Percentiles rank a stretch among this genome's conserved stretches.
These are phyloP conservation scores for Solanum neorickii DNA, from an alignment of 257 asterid species.

Conservation along the genomic window DNA sequence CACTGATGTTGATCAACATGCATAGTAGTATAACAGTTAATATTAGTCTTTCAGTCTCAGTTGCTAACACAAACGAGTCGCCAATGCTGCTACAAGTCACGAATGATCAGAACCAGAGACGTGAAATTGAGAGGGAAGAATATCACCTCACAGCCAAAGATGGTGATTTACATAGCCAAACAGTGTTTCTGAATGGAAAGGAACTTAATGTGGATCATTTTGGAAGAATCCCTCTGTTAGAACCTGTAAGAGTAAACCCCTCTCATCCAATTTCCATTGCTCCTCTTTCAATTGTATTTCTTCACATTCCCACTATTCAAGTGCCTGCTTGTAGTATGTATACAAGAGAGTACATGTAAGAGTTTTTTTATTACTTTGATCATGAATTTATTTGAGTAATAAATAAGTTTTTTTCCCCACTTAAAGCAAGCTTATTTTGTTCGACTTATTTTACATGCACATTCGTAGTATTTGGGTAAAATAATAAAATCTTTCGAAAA, in stretches of 20 bases:
- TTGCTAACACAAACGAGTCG: slow-evolving; percentile 15
- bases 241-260: slow-evolving; percentile 31
- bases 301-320: slow-evolving; percentile 36
- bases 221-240: slow-evolving; percentile 49
- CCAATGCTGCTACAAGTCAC: background rate
- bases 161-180: slow-evolving; percentile 71
- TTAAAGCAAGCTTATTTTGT: too few species aligned
- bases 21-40: slow-evolving; percentile 38
- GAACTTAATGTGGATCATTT: slow-evolving; percentile 28
- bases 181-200: slow-evolving; percentile 61
- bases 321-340: slow-evolving; percentile 43
- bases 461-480: too few species aligned
- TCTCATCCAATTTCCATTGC: slow-evolving; percentile 37
- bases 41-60: slow-evolving; percentile 26
- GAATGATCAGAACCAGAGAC: background rate
- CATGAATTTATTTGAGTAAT: background rate
- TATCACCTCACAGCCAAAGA: slow-evolving; percentile 64
- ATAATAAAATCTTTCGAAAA: too few species aligned
- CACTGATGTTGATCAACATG: slow-evolving; percentile 71
- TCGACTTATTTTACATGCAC: too few species aligned
- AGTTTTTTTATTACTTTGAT: background rate
- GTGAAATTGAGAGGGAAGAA: slow-evolving; percentile 38
- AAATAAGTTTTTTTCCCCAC: too few species aligned
- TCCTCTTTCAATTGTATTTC: slow-evolving; percentile 69
- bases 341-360: background rate